A percentile compares a stretch with the other conserved stretches of the same genome.
These are phyloP conservation scores for Corymbia calophylla DNA, from an alignment of 441 rosid genomes.

Conservation along the genomic window DNA sequence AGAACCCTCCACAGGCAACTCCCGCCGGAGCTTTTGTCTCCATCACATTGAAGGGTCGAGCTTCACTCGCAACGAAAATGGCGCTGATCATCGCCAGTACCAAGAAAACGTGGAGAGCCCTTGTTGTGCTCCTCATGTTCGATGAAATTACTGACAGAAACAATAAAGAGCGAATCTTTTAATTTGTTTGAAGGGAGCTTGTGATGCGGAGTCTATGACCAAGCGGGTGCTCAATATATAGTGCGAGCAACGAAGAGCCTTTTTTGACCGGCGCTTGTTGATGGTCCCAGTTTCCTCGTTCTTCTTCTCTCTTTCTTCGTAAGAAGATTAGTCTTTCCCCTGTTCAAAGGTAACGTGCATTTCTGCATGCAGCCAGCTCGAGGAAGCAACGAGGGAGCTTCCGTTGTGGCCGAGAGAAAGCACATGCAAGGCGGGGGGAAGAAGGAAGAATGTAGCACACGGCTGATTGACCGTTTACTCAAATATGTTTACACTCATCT, in stretches of 20 bases:
- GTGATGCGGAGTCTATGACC: not conserved
- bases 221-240: not conserved
- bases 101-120: not conserved
- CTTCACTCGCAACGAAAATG: not conserved
- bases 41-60: conserved; percentile 13
- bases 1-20: not conserved
- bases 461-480: not conserved
- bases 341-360: not conserved
- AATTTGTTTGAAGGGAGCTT: not conserved
- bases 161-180: not conserved
- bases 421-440: not conserved
- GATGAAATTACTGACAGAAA: not conserved
- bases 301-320: not conserved
- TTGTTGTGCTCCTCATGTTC: not conserved
- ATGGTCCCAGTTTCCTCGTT: not conserved
- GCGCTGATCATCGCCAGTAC: not conserved
- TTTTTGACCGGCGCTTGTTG: not conserved
- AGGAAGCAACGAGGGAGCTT: not conserved
- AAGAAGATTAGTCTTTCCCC: not conserved
- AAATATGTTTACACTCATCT: not conserved
- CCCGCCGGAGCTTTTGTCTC: not conserved
- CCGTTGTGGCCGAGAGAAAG: not conserved
- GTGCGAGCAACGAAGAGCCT: not conserved
- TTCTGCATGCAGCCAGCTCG: not conserved
- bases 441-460: not conserved